Base-by-base conservation (phyloP, 805 yeast genomes). In the Saccharomycopsis amapae region DNA sequence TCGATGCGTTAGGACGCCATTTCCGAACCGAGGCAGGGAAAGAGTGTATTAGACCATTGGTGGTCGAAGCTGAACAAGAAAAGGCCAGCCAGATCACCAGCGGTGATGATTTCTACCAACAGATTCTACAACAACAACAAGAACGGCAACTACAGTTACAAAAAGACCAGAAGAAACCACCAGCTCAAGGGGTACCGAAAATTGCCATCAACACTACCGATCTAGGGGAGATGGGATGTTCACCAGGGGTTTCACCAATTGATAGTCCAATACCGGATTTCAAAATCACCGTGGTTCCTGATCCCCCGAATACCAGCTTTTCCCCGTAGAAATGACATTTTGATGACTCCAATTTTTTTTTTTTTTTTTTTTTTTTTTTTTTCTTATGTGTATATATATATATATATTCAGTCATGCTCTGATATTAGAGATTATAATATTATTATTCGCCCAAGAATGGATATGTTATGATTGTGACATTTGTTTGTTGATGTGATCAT, bases 21-120 rank as follows among this genome's bases (percentile, higher is more conserved):
- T 83, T 84, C 60, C 75, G 83, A 56, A 83, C 94, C 0, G 90
- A 81, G 54, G 76, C 83, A 26, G 93, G 93, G 3, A 78, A 79
- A 65, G 69, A 70, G 42, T 84, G 94, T 63, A 79, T 84, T 25
- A 64, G 74, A 43, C 84, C 85, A 0, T 64, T 81, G 51, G 72
- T 80, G 65, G 80, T 78, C 38, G 88, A 81, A 53, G 79, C 67
- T 30, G 37, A 43, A 9, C 66, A 63, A 42, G 58, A 59, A 32
- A 47, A 37, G 17, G 5, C 3, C 2, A 24, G 5, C 25, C 23
- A 9, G 4, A 18, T n/a, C 9, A 24, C 7, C 12, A 20, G n/a
- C 17, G 30, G 22, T 32, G 39, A 41, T 3, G 46, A 43, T 17
- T 34, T 47, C 6, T 43, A 44, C 32, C 41, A 39, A 22, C 48